Evolutionary conservation across 257 asterid species (phyloP).

Genomic region (Petunia axillaris): DNA sequence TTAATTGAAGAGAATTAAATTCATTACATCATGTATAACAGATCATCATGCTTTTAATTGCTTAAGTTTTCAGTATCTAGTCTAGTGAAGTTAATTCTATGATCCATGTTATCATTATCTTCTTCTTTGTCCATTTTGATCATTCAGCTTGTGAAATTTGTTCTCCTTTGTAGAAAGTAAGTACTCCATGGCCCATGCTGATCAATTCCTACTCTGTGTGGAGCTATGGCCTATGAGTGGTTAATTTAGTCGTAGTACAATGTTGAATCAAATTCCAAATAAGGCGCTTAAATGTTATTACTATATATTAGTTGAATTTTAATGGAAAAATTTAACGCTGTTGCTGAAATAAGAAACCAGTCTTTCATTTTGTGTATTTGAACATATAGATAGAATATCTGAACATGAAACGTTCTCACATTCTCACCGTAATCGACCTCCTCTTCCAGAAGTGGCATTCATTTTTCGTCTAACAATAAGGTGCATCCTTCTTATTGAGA

Average conservation of each 20-base stretch:
- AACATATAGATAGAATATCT: neutral
- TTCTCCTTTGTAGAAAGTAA: neutral
- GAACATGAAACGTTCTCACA: neutral
- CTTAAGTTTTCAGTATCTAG: neutral
- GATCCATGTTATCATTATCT: neutral
- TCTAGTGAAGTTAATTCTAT: neutral
- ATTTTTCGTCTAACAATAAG: neutral
- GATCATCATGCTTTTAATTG: neutral
- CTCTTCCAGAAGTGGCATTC: neutral
- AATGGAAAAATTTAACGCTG: neutral
- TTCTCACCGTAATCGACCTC: slow-evolving; percentile 15
- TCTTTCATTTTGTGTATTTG: neutral
- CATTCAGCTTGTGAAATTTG: neutral
- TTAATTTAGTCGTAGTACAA: neutral
- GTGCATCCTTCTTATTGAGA: neutral
- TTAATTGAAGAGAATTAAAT: neutral
- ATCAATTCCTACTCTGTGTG: neutral
- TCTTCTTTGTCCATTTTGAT: neutral
- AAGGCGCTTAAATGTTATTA: neutral
- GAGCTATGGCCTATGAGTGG: neutral
- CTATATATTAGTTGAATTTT: neutral
- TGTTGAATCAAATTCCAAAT: neutral
- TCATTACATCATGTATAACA: neutral
- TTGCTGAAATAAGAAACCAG: neutral
- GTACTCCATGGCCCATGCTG: neutral